Conservation (phyloP, 2,329 filamentous ascomycete genomes). For the Westerdykella sp. region DNA sequence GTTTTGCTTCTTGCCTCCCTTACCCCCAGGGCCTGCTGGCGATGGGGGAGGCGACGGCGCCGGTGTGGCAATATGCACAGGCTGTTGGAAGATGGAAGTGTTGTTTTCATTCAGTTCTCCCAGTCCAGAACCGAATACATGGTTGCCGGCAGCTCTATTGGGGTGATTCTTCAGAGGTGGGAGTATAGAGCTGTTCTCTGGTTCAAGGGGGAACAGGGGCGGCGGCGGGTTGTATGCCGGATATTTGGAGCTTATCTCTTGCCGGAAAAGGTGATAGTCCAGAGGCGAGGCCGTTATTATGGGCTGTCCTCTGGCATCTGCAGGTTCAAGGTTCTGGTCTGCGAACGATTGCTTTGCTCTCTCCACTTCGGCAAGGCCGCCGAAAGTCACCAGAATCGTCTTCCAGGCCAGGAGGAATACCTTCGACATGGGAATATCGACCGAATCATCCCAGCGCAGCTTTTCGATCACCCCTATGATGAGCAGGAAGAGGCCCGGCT, state of each 20-base stretch:
- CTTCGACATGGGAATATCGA: slow-evolving; percentile 51
- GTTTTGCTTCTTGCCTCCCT: slow-evolving; percentile 96
- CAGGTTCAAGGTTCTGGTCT: slow-evolving; percentile 51
- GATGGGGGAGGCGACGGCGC: slow-evolving; percentile 93
- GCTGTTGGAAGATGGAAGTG: slow-evolving; percentile 82
- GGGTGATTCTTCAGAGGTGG: slow-evolving; percentile 75
- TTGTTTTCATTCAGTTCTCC: slow-evolving; percentile 42
- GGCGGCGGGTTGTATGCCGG: slow-evolving; percentile 89
- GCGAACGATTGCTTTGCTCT: slow-evolving; percentile 66
- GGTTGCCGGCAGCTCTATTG: slow-evolving; percentile 44
- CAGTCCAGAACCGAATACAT: slow-evolving; percentile 48
- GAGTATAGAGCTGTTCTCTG: slow-evolving; percentile 84
- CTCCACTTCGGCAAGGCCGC: slow-evolving; percentile 66
- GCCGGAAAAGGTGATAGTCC: slow-evolving; percentile 92
- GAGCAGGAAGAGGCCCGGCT: slow-evolving; percentile 63
- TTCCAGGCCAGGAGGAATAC: slow-evolving; percentile 87
- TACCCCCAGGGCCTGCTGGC: slow-evolving; percentile 73
- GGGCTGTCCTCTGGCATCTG: slow-evolving; percentile 58
- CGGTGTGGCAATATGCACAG: slow-evolving; percentile 97
- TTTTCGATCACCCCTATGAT: slow-evolving; percentile 56
- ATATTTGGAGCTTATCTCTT: slow-evolving; percentile 97
- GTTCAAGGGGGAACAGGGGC: slow-evolving; percentile 74
- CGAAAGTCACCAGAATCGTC: slow-evolving; percentile 76
- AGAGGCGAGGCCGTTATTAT: slow-evolving; percentile 87
- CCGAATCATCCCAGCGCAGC: slow-evolving; percentile 52